Base-by-base conservation (phyloP, 2,329 filamentous ascomycete genomes). In the Phyllosticta paracitricarpa region DNA sequence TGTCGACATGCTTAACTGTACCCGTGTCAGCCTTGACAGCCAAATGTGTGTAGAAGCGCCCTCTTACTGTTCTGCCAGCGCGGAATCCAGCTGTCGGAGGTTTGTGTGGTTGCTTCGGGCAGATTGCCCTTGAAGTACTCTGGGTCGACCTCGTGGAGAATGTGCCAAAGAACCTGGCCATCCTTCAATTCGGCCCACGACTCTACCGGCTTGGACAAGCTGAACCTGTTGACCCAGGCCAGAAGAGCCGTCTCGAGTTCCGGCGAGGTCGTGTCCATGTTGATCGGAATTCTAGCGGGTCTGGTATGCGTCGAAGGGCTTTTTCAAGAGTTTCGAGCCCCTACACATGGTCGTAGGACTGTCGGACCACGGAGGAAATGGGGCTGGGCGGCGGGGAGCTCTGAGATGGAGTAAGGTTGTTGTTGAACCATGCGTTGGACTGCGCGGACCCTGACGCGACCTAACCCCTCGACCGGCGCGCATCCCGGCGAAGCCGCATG, bases 1-100 rank as follows among this genome's bases (percentile, higher is more conserved):
- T 76, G 66, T 80, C 77, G 64, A 81, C 74, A 64, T 79, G 75
- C 68, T 81, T 81, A 62, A 81, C 62, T 64, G 57, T 58, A 19
- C n/a, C 19, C 22, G 40, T n/a, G 54, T 65, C 26, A 65, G 61
- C 64, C 26, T 35, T 12, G 30, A 33, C 17, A 33, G 19, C n/a
- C 4, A 6, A 17, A 10, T 28, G 9, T 22, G 24, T 17, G 10
- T 19, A 6, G 10, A 56, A n/a, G 9, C 48, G 54, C 6, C 25
- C 35, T 48, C 63, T 17, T 61, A 71, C 65, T 67, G 65, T 81
- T 81, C 72, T 81, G 78, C 78, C 78, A 80, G 73, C 76, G 72
- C 55, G 77, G 74, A 57, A 79, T 80, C 78, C 78, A 81, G 64
- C 78, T 77, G 65, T 77, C 75, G 30, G 70, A 70, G n/a, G 73